Base-by-base conservation (phyloP, 352 stramenopile genomes). In the Pythium coloratum region DNA sequence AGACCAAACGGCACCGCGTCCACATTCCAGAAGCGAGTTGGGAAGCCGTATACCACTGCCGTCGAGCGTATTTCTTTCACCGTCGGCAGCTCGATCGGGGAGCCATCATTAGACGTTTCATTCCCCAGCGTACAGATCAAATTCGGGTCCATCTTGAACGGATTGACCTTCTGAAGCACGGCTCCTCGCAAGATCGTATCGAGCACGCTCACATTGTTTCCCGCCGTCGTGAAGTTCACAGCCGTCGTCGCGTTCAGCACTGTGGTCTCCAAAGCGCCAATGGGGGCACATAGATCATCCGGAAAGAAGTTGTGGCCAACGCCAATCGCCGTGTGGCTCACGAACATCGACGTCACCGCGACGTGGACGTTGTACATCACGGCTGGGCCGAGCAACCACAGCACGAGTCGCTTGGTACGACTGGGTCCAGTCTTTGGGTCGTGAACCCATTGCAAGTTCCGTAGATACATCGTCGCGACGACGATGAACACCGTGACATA, bases 31-130 rank as follows among this genome's bases (percentile, higher is more conserved):
- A 76, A 66, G 14, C 68, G 70, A 5, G 73, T 54, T 28, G 71
- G 65, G 50, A 85, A 85, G n/a, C 77, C 77, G 46, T 80, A 85
- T 30, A 73, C 60, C 13, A 74, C 72, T 1, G 71, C 66, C 14
- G 72, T 81, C 16, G 24, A 50, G 7, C 47, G 56, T 2, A 62
- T 9, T 3, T 62, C 56, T 3, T 51, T 28, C 12, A 62, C 33
- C 9, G 3, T 67, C 59, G 38, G 70, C 66, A 30, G 77, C 10
- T 59, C 54, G 33, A 28, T 42, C 51, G 38, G 51, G 18, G 30
- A 28, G 5, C 28, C 30, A 28, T 40, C 38, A 13, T 44, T 7
- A 14, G 20, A 24, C 20, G 51, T 24, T 30, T 24, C 20, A 24
- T 58, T 58, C 38, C 51, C 51, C 26, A 59, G 0, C 16, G 14